phyloP scores from a whole-genome alignment of 2,329 filamentous ascomycete genomes.

The Fusarium coicis region DNA sequence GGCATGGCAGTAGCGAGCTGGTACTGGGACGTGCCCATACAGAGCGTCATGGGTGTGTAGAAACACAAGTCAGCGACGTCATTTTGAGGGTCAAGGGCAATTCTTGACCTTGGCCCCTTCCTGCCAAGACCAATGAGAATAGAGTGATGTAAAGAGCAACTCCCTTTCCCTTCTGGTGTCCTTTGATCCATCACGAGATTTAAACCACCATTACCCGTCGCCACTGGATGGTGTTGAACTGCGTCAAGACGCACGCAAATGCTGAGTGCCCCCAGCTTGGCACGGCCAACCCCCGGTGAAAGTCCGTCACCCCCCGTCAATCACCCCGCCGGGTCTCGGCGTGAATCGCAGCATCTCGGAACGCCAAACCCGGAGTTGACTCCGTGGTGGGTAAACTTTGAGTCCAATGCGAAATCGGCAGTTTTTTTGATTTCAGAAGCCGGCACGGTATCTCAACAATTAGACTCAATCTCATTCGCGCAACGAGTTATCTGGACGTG shows the following conservation, averaged over 20 bases:
- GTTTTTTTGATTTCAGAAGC: conserved; percentile 36
- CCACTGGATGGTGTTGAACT: conserved; percentile 36
- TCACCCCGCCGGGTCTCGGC: conserved; percentile 30
- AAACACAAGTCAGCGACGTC: conserved; percentile 32
- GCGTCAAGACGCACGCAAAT: conserved; percentile 1
- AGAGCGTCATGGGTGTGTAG: conserved; percentile 53
- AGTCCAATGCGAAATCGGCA: conserved; percentile 32
- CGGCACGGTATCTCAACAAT: conserved; percentile 23
- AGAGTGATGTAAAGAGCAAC: conserved; percentile 28
- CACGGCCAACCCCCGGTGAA: conserved; percentile 27
- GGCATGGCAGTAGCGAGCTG: conserved; percentile 75
- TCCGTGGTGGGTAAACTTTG: conserved; percentile 12
- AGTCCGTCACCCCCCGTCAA: conserved; percentile 31
- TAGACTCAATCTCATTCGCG: conserved; percentile 37
- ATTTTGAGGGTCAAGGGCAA: conserved; percentile 33
- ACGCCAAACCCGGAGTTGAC: conserved; percentile 14
- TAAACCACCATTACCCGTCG: conserved; percentile 31
- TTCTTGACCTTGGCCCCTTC: conserved; percentile 15
- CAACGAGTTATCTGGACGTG: conserved; percentile 32
- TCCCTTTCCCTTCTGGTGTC: not conserved
- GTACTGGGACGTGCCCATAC: conserved; percentile 68
- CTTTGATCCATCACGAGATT: conserved; percentile 29
- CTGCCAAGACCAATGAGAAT: conserved; percentile 34
- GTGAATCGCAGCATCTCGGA: conserved; percentile 24
- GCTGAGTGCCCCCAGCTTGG: conserved; percentile 13